Conservation (phyloP, 2,329 filamentous ascomycete genomes). For the Venturia oleaginea region DNA sequence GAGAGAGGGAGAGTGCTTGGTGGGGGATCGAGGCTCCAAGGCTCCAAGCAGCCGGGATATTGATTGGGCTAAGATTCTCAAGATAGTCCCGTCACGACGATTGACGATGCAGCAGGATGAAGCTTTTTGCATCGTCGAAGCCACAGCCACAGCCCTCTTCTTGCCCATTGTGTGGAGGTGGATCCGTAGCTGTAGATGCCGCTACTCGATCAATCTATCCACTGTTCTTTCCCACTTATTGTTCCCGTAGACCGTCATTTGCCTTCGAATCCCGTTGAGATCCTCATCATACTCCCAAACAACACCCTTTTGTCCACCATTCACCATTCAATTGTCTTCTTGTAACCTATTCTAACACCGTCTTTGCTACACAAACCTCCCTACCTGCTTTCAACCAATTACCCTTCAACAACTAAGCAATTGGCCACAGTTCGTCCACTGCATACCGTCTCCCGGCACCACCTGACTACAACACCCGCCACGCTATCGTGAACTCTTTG, state of each 20-base stretch:
- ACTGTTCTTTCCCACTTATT: not conserved
- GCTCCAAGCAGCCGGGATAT: not conserved
- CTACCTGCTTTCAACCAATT: not conserved
- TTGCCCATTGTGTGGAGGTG: not conserved
- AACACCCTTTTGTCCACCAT: not conserved
- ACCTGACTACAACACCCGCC: constrained; percentile 2
- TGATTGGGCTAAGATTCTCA: not conserved
- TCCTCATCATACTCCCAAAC: not conserved
- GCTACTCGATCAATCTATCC: not conserved
- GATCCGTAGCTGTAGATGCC: not conserved
- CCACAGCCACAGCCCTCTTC: not conserved
- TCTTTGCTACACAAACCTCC: not conserved
- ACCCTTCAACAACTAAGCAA: not conserved
- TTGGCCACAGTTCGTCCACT: not conserved
- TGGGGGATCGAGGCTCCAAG: not conserved
- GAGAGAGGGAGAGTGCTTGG: too few species aligned
- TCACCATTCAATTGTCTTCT: not conserved
- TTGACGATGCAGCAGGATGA: not conserved
- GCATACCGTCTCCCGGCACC: constrained; percentile 1
- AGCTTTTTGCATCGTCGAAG: not conserved
- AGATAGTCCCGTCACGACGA: too few species aligned
- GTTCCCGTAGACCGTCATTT: not conserved
- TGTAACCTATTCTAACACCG: not conserved
- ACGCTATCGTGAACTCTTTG: not conserved
- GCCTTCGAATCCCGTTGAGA: not conserved